Conservation (phyloP, 2,329 filamentous ascomycete genomes). For the Endothia cerciana region DNA sequence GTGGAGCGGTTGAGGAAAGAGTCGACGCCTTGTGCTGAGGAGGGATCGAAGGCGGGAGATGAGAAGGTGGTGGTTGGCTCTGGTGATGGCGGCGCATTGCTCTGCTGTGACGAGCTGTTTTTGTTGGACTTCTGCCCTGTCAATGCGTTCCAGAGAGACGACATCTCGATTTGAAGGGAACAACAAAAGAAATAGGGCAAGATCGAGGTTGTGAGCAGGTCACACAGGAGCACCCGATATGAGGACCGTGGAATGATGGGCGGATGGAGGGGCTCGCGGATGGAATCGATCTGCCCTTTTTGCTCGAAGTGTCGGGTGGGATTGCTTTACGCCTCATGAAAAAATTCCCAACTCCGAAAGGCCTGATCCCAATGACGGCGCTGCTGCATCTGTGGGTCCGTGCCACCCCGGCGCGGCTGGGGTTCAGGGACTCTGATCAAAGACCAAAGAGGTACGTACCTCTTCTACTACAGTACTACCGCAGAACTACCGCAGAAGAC, state of each 20-base stretch:
- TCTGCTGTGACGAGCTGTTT: constrained; percentile 44
- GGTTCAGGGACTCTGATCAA: not conserved
- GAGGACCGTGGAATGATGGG: not conserved
- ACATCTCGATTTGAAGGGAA: constrained; percentile 46
- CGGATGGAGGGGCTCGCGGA: constrained; percentile 10
- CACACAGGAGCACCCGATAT: constrained; percentile 10
- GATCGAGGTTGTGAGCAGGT: not conserved
- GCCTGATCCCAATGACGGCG: constrained; percentile 27
- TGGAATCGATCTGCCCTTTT: constrained; percentile 11
- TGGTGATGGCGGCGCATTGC: constrained; percentile 49
- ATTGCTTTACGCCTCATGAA: constrained; percentile 22
- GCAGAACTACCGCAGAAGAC: not conserved
- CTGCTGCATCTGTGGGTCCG: constrained; percentile 21
- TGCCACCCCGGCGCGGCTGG: constrained; percentile 18
- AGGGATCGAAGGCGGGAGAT: constrained; percentile 68
- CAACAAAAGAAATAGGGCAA: constrained; percentile 18
- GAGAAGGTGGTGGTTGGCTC: constrained; percentile 56
- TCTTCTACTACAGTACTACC: not conserved
- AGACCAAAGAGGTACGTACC: constrained; percentile 17
- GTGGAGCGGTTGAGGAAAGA: constrained; percentile 79
- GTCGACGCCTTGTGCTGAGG: constrained; percentile 77
- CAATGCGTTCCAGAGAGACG: constrained; percentile 64
- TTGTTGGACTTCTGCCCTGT: constrained; percentile 58
- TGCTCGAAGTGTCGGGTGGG: constrained; percentile 15
- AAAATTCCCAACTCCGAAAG: constrained; percentile 29